Base-by-base conservation (phyloP, 2,329 filamentous ascomycete genomes). In the Trichophaea hybrida region DNA sequence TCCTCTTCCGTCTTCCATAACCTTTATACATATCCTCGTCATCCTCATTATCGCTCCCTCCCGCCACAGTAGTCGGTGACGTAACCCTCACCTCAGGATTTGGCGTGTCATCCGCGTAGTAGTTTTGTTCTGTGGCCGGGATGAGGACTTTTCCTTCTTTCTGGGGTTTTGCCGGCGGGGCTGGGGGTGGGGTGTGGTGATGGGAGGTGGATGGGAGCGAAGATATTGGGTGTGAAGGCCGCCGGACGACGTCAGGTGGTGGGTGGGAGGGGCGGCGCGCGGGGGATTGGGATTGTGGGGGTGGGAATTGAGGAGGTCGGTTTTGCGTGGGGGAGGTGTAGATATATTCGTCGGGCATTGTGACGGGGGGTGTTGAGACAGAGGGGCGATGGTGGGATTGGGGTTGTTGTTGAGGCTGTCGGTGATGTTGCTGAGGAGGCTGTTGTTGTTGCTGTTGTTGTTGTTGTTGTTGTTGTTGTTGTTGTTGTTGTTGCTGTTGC, bases 31-130 rank as follows among this genome's bases (percentile, higher is more conserved):
- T 52, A 35, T 37, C 55, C 35, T 52, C 48, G 10, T 53, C 46
- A 15, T 63, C 58, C 6, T 65, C 62, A n/a, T 64, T 61, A 40
- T 61, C 60, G 32, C 56, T 58, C 32, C 62, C 64, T 1, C 64
- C 64, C 2, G 63, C 64, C 1, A 66, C 64, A 5, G 64, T 66
- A 7, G 64, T 65, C 56, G 64, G 64, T 31, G 59, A 62, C 33
- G 63, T 66, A 1, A 66, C 50, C n/a, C 64, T 54, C 53, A 66
- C 62, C 58, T 66, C 64, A 4, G 63, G 63, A 32, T 65, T 64
- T 12, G 61, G 62, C 33, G 44, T 57, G 37, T 57, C 55, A 6
- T 57, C 24, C 44, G 57, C 17, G 40, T 54, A 12, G 38, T 60
- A 34, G 24, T 49, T 13, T 15, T 54, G 55, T 5, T 49, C 43